Percentiles rank a stretch among this genome's conserved stretches.
These are phyloP conservation scores for Vigna radiata DNA, from an alignment of 306 rosid genomes.

Conservation along the genomic window DNA sequence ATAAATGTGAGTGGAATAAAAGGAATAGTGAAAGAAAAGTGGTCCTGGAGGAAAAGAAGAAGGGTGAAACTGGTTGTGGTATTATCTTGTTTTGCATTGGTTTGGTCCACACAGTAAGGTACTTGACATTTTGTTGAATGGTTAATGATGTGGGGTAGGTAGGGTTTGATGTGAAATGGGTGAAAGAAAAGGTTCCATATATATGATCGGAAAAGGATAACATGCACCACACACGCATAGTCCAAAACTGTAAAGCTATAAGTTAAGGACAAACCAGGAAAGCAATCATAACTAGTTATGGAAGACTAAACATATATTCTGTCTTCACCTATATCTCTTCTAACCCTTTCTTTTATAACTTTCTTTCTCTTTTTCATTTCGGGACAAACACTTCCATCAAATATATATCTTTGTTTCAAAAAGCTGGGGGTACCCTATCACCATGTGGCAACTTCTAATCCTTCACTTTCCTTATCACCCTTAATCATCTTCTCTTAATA, in stretches of 20 bases:
- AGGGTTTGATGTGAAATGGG: constrained; percentile 46
- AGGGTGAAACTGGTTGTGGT: constrained; percentile 37
- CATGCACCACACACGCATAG: constrained; percentile 42
- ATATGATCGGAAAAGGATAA: constrained; percentile 26
- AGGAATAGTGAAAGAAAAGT: constrained; percentile 42
- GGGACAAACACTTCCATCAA: constrained; percentile 16
- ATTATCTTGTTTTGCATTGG: constrained; percentile 39
- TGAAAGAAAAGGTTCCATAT: constrained; percentile 41
- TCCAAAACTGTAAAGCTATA: constrained; percentile 46
- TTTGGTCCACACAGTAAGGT: constrained; percentile 51
- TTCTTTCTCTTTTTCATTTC: not conserved
- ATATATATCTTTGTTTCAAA: constrained; percentile 25
- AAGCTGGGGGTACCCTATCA: constrained; percentile 42
- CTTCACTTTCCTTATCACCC: constrained; percentile 41
- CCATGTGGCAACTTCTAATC: constrained; percentile 41
- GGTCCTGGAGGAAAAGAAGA: constrained; percentile 53
- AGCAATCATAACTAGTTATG: constrained; percentile 49
- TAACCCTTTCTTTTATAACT: constrained; percentile 42
- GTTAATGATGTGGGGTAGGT: constrained; percentile 50
- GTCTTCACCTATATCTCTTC: constrained; percentile 32
- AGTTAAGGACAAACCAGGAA: constrained; percentile 46
- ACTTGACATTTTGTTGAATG: constrained; percentile 52
- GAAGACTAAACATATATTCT: constrained; percentile 50
- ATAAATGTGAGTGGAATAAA: constrained; percentile 4
- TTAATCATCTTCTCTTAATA: no score